A percentile compares a stretch with the other conserved stretches of the same genome.
phyloP scores from a whole-genome alignment of 495 filamentous ascomycete species.

The Lichina pygmaea region DNA sequence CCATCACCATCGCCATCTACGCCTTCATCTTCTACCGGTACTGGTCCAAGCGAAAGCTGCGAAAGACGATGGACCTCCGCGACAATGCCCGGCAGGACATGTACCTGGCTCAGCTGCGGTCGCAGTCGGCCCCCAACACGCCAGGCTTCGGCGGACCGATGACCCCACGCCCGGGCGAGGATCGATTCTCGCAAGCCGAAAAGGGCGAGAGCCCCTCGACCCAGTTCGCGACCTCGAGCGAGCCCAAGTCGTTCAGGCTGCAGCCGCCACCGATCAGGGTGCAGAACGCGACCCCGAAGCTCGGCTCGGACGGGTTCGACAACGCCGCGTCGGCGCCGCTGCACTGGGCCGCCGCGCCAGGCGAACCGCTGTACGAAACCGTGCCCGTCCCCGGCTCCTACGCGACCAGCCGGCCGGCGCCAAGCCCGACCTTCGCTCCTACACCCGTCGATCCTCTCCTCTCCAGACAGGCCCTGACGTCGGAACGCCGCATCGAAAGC shows the following conservation, averaged over 20 bases:
- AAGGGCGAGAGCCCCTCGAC: slow-evolving; percentile 21
- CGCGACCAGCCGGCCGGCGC: slow-evolving; percentile 10
- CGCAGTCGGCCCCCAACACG: slow-evolving; percentile 84
- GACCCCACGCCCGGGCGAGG: slow-evolving; percentile 17
- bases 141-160: slow-evolving; percentile 41
- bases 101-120: slow-evolving; percentile 81
- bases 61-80: slow-evolving; percentile 86
- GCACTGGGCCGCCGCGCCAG: slow-evolving; percentile 19
- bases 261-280: slow-evolving; percentile 59
- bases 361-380: slow-evolving; percentile 36
- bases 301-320: slow-evolving; percentile 28
- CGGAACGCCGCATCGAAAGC: slow-evolving; percentile 13
- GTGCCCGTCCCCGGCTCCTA: slow-evolving; percentile 45
- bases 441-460: not conserved
- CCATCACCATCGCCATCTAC: slow-evolving; percentile 78
- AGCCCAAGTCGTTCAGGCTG: slow-evolving; percentile 48
- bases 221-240: slow-evolving; percentile 17
- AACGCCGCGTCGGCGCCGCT: slow-evolving; percentile 1
- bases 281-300: slow-evolving; percentile 46
- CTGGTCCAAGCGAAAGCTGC: slow-evolving; percentile 79
- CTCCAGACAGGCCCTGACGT: slow-evolving; percentile 13
- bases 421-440: slow-evolving; percentile 5
- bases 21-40: slow-evolving; percentile 85
- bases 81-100: slow-evolving; percentile 82
- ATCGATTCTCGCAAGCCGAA: slow-evolving; percentile 26